These are phyloP conservation scores for Exophiala oligosperma DNA, from an alignment of 2,329 filamentous ascomycete species.

Conservation along the genomic window DNA sequence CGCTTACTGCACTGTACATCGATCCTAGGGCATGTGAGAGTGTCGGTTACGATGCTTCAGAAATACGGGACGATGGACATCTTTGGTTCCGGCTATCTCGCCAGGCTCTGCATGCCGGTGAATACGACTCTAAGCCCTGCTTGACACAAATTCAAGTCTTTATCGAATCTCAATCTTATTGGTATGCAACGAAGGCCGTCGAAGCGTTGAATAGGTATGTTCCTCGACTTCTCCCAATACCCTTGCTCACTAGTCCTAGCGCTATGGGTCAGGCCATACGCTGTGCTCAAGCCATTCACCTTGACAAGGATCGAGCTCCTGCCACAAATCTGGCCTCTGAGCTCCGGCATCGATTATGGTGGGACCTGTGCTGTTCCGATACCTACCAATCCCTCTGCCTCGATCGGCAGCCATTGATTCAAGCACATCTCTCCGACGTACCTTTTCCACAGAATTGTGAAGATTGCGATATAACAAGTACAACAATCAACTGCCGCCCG, in stretches of 20 bases:
- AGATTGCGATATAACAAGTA: conserved; percentile 30
- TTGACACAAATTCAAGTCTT: conserved; percentile 34
- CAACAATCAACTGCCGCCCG: conserved; percentile 21
- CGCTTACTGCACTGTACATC: conserved; percentile 33
- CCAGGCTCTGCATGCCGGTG: conserved; percentile 33
- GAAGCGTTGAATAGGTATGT: conserved; percentile 33
- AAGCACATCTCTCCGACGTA: conserved; percentile 27
- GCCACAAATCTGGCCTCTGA: conserved; percentile 28
- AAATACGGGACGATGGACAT: conserved; percentile 29
- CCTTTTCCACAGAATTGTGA: conserved; percentile 32
- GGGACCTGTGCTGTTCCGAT: conserved; percentile 31
- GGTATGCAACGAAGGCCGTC: conserved; percentile 35
- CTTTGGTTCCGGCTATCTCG: conserved; percentile 34
- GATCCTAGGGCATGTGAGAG: conserved; percentile 19
- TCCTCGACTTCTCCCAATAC: neutral
- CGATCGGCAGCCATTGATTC: conserved; percentile 30
- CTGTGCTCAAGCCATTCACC: conserved; percentile 30
- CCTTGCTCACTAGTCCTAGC: neutral
- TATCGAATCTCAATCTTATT: conserved; percentile 34
- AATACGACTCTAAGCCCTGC: conserved; percentile 33
- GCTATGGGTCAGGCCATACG: conserved; percentile 30
- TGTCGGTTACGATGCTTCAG: conserved; percentile 21
- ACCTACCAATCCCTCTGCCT: conserved; percentile 33
- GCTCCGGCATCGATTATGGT: conserved; percentile 31
- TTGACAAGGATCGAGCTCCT: conserved; percentile 28